A percentile compares a stretch with the other conserved stretches of the same genome.
Conservation (phyloP, 2,329 filamentous ascomycete species). For the Waltergamsia citrina region DNA sequence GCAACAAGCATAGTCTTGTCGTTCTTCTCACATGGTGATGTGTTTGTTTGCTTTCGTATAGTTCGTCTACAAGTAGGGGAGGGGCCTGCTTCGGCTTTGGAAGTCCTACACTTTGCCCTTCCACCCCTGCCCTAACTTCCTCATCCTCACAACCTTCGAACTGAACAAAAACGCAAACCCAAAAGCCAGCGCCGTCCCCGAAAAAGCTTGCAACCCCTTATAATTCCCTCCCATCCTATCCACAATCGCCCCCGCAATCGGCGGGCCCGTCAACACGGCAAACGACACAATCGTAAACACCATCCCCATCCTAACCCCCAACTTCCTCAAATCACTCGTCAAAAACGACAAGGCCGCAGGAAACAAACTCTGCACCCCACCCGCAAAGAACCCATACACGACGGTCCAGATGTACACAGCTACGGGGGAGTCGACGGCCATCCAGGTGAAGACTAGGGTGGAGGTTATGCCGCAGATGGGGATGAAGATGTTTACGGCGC, state of each 20-base stretch:
- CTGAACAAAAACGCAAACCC: constrained; percentile 28
- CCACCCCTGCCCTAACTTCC: constrained; percentile 25
- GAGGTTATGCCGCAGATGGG: constrained; percentile 28
- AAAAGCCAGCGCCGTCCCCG: constrained; percentile 28
- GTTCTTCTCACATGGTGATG: no score
- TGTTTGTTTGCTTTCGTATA: no score
- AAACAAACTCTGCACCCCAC: constrained; percentile 38
- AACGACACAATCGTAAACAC: constrained; percentile 46
- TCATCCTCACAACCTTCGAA: constrained; percentile 27
- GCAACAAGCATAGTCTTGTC: no score
- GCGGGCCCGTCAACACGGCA: constrained; percentile 40
- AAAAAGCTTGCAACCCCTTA: constrained; percentile 37
- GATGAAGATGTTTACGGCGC: constrained; percentile 50
- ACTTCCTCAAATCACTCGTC: constrained; percentile 39
- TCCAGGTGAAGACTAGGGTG: constrained; percentile 43
- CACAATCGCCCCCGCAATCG: constrained; percentile 41
- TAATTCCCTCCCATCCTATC: constrained; percentile 26
- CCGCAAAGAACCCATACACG: constrained; percentile 50
- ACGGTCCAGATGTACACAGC: constrained; percentile 49
- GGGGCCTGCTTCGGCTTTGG: no score
- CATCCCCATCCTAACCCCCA: constrained; percentile 49
- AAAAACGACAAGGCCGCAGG: constrained; percentile 36
- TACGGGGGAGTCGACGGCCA: constrained; percentile 34
- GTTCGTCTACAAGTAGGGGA: no score
- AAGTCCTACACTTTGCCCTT: constrained; percentile 28